These are phyloP conservation scores for Oenanthe sinensis DNA, from an alignment of 129 eudicot genomes.

Conservation along the genomic window DNA sequence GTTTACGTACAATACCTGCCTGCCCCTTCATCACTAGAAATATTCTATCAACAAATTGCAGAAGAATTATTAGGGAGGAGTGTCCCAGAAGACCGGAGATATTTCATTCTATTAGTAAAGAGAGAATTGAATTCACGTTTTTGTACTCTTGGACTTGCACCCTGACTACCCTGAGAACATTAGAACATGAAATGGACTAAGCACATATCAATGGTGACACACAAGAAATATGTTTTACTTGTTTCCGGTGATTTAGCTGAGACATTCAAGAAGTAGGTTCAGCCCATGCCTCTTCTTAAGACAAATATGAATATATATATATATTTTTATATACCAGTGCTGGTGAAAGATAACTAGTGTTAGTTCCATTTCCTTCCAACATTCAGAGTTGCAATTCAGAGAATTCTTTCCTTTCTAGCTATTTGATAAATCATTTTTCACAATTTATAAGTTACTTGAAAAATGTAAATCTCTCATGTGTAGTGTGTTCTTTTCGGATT, in stretches of 20 bases:
- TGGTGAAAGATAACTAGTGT: background rate
- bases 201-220: conserved; percentile 15
- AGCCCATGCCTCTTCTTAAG: conserved; percentile 45
- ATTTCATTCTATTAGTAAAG: conserved; percentile 5
- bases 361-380: background rate
- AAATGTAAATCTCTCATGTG: background rate
- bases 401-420: background rate
- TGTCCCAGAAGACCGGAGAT: conserved; percentile 25
- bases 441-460: background rate
- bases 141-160: conserved; percentile 50
- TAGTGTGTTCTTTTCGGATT: background rate
- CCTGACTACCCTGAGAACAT: conserved; percentile 43
- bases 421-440: background rate
- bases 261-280: conserved; percentile 27
- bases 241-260: conserved; percentile 67
- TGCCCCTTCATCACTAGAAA: background rate
- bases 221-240: conserved; percentile 32
- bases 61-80: background rate
- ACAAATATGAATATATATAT: conserved; percentile 26
- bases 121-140: conserved; percentile 16
- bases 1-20: conserved; percentile 1
- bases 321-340: conserved; percentile 41
- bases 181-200: conserved; percentile 29
- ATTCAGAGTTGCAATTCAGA: background rate
- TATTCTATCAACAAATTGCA: background rate